Percentiles rank a stretch among this genome's conserved stretches.
Conservation (phyloP, 2,329 filamentous ascomycete genomes). For the Fusarium papillatum region DNA sequence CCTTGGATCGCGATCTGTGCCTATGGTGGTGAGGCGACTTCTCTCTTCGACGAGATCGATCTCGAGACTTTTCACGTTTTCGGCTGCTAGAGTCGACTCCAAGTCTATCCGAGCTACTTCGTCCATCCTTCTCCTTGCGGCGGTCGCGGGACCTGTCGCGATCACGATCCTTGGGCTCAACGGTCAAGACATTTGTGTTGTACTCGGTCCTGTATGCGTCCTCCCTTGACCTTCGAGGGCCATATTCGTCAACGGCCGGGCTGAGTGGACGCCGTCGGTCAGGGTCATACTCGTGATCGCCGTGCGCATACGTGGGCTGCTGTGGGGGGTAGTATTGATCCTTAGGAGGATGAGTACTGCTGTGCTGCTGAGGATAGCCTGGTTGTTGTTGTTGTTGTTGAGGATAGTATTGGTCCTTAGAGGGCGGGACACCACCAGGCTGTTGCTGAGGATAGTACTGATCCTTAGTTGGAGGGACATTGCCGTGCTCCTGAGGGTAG, state of each 20-base stretch:
- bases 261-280: conserved; percentile 19
- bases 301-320: conserved; percentile 28
- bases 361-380: background rate
- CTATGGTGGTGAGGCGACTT: conserved; percentile 39
- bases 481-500: background rate
- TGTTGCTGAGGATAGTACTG: background rate
- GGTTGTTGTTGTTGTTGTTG: conserved; percentile 26
- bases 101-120: conserved; percentile 40
- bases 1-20: conserved; percentile 35
- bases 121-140: conserved; percentile 43
- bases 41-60: conserved; percentile 40
- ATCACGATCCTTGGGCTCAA: conserved; percentile 54
- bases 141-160: conserved; percentile 52
- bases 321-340: conserved; percentile 30
- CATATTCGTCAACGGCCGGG: conserved; percentile 35
- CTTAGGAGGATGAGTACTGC: background rate
- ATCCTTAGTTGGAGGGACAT: background rate
- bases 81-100: conserved; percentile 36
- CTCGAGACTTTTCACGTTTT: conserved; percentile 43
- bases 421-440: background rate
- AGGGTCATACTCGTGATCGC: conserved; percentile 24
- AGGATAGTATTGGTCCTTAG: conserved; percentile 23
- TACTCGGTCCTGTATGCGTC: conserved; percentile 50
- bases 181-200: conserved; percentile 56
- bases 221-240: conserved; percentile 35